Base-by-base conservation (phyloP, 805 yeast genomes). In the Brettanomyces custersianus region DNA sequence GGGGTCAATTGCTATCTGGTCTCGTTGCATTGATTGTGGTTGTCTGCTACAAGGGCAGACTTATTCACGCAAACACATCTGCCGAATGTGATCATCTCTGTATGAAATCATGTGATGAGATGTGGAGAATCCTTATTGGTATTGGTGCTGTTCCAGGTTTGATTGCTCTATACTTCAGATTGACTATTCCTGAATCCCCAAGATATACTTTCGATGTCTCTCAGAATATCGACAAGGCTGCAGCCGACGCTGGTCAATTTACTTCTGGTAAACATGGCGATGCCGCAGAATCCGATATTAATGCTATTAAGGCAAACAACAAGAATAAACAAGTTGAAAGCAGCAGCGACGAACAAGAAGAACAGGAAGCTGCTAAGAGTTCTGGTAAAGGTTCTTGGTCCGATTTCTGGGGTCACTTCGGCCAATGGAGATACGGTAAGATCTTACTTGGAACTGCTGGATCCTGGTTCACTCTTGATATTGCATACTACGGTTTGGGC, bases 131-230 rank as follows among this genome's bases (percentile, higher is more conserved):
- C 44, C 62, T 86, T 40, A 63, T 86, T 57, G 95, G 96, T 53
- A 71, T 88, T 45, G 95, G 96, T 57, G 77, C 84, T 66, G 80
- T 86, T 48, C 95, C 96, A 48, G 95, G 94, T 62, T 46, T 69
- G 42, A 59, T 80, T 57, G 94, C 95, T 30, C 71, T 83, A 47
- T 87, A 87, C 70, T 87, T 74, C 69, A 83, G 96, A 74, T 76
- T 86, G 63, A 86, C 95, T 47, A 87, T 83, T 59, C 95, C 94
- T 47, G 96, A 84, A 69, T 84, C 94, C 37, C 96, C 95, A 64
- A 80, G 95, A 70, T 85, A 82, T 66, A 68, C 87, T 35, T 71
- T 85, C 56, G 95, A 84, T 59, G 81, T 84, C 41, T 59, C 72
- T 34, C 71, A 72, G 47, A 75, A 74, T 49, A 65, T 71, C 38